These are phyloP conservation scores for Ustilago sp. DNA, from an alignment of 1,284 basidiomycete species.

Conservation along the genomic window DNA sequence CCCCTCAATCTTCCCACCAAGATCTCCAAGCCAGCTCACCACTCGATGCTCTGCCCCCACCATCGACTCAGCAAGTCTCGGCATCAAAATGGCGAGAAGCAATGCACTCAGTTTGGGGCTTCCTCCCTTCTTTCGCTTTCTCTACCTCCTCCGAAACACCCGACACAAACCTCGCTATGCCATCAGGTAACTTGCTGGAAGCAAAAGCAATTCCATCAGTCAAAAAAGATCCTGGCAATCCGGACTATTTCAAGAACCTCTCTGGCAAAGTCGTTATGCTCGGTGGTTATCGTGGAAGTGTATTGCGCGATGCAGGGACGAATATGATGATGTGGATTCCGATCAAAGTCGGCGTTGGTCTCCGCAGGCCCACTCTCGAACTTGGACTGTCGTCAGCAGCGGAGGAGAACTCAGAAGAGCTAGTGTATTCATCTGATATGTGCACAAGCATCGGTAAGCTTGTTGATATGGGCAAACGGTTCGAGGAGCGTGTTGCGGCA, in stretches of 20 bases:
- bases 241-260: slow-evolving; percentile 59
- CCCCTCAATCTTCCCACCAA: slow-evolving; percentile 27
- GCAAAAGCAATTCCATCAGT: slow-evolving; percentile 53
- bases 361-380: slow-evolving; percentile 63
- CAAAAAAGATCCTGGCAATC: slow-evolving; percentile 42
- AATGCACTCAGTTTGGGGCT: slow-evolving; percentile 34
- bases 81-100: slow-evolving; percentile 30
- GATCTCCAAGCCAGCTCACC: slow-evolving; percentile 9
- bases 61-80: background rate
- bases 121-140: slow-evolving; percentile 29
- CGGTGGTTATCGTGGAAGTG: slow-evolving; percentile 68
- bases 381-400: slow-evolving; percentile 60
- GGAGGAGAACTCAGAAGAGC: slow-evolving; percentile 56
- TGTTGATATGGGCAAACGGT: slow-evolving; percentile 65
- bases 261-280: slow-evolving; percentile 66
- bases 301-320: slow-evolving; percentile 64
- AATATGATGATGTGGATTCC: slow-evolving; percentile 67
- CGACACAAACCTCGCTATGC: background rate
- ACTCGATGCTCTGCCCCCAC: background rate
- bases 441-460: slow-evolving; percentile 59
- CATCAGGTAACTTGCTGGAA: slow-evolving; percentile 28
- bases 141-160: slow-evolving; percentile 5
- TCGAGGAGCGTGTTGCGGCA: slow-evolving; percentile 50
- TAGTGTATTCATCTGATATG: slow-evolving; percentile 63
- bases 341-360: slow-evolving; percentile 64